Evolutionary conservation across 768 basidiomycete genomes (phyloP).

Genomic region (Tricholoma sp.): DNA sequence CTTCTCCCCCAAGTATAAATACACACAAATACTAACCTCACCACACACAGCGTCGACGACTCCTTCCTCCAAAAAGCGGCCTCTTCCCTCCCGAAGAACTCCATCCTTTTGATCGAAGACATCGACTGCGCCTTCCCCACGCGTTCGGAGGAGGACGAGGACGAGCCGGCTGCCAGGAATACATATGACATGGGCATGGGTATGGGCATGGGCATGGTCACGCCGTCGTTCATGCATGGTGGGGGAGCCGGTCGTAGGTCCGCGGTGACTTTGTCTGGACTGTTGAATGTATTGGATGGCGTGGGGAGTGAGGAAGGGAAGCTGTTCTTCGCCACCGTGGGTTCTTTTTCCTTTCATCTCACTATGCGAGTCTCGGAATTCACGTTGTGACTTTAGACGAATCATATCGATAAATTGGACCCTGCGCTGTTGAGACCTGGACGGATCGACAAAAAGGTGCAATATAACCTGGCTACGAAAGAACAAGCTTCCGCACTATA

Average conservation of each 20-base stretch:
- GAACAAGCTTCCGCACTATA: constrained; percentile 46
- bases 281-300: constrained; percentile 57
- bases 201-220: constrained; percentile 9
- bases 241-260: constrained; percentile 16
- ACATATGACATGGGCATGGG: neutral
- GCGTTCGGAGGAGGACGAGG: constrained; percentile 35
- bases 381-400: constrained; percentile 32
- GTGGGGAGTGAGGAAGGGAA: constrained; percentile 59
- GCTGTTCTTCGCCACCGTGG: constrained; percentile 54
- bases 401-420: constrained; percentile 51
- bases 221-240: neutral
- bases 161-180: neutral
- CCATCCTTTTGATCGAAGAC: constrained; percentile 55
- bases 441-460: constrained; percentile 48
- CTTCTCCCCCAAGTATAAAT: too few relatives aligned
- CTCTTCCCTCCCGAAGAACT: constrained; percentile 42
- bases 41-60: constrained; percentile 41
- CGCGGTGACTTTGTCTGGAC: constrained; percentile 46
- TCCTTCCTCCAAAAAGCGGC: constrained; percentile 40
- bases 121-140: constrained; percentile 57
- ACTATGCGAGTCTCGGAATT: neutral
- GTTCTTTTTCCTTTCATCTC: constrained; percentile 8
- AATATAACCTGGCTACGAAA: constrained; percentile 44
- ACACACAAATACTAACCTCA: neutral
- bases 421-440: constrained; percentile 53